Evolutionary conservation across 768 basidiomycete species (phyloP), one percentile per base, ranked within the genome.

Genomic region (Russula sp.): DNA sequence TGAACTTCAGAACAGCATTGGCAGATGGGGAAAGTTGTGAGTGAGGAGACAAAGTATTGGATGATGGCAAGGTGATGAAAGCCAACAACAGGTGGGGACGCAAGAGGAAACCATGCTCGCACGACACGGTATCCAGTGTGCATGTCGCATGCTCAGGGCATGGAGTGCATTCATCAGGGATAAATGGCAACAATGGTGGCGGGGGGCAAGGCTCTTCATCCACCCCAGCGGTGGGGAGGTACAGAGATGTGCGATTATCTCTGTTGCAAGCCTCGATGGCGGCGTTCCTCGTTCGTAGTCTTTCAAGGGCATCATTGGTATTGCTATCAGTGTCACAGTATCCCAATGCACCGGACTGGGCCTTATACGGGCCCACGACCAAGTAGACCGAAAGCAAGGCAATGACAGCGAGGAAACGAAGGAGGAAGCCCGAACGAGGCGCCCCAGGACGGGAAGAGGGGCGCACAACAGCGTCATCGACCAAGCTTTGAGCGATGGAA

Each of bases 261-360:
- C 75, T 76, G 67, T 85, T 80, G 73, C 89, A 90, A 51, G 77
- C 75, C 54, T 82, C 79, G 16, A 82, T 75, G 40, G 81, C 80
- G n/a, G 75, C 71, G 59, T 81, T 75, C 49, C 75, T 75, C 6
- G 75, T 76, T 50, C 80, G 78, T 22, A 85, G 69, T 16, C 73
- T 75, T 62, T 83, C 82, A 56, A 92, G 74, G 3, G 77, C 76
- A 26, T 69, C 73, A 72, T 88, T 94, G 32, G 85, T 87, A 67
- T 79, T 76, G 61, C 73, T 82, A 22, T 83, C 87, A 40, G 81
- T 74, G 66, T 90, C 84, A 71, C 92, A 94, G 74, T 84, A 94
- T 5, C 92, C 92, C 68, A 94, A 85, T 13, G 79, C 73, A 2
- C 85, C 77, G 6, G 91, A 91, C 68, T 88, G 84, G 14, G 68